phyloP scores from a whole-genome alignment of 257 asterid genomes.

The Przewalskia tangutica region DNA sequence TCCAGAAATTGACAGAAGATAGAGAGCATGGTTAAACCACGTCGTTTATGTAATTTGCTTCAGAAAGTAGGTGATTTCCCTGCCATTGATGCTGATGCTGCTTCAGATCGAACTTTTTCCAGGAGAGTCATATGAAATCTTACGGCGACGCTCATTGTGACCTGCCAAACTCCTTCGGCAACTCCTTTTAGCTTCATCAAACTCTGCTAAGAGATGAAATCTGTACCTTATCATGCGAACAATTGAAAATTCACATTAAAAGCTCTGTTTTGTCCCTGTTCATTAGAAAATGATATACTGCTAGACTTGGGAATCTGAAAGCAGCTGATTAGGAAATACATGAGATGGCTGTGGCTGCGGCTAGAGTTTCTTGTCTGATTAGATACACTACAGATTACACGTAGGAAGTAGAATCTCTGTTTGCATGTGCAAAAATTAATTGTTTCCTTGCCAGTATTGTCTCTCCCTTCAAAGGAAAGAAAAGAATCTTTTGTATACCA shows the following conservation, averaged over 20 bases:
- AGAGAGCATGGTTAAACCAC: slow-evolving; percentile 41
- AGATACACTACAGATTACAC: background rate
- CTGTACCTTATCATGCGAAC: slow-evolving; percentile 26
- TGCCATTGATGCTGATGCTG: background rate
- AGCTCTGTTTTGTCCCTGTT: slow-evolving; percentile 4
- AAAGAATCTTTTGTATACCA: background rate
- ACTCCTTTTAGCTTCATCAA: slow-evolving; percentile 81
- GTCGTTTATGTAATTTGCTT: background rate
- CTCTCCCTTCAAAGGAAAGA: background rate
- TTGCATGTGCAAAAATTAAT: background rate
- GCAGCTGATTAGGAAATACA: background rate
- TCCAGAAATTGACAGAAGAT: slow-evolving; percentile 67
- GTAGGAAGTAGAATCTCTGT: background rate
- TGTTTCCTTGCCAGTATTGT: background rate
- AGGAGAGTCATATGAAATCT: slow-evolving; percentile 48
- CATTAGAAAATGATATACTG: slow-evolving; percentile 4
- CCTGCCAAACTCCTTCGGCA: slow-evolving; percentile 88
- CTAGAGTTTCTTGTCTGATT: background rate
- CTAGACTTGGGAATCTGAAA: background rate
- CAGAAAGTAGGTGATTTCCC: slow-evolving; percentile 1
- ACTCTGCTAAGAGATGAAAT: slow-evolving; percentile 72
- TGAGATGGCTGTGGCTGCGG: background rate
- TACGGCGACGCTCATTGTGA: slow-evolving; percentile 87
- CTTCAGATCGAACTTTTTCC: slow-evolving; percentile 26
- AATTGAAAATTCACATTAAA: slow-evolving; percentile 10